Evolutionary conservation across 768 basidiomycete genomes (phyloP).

Genomic region (Naganishia kalamii): DNA sequence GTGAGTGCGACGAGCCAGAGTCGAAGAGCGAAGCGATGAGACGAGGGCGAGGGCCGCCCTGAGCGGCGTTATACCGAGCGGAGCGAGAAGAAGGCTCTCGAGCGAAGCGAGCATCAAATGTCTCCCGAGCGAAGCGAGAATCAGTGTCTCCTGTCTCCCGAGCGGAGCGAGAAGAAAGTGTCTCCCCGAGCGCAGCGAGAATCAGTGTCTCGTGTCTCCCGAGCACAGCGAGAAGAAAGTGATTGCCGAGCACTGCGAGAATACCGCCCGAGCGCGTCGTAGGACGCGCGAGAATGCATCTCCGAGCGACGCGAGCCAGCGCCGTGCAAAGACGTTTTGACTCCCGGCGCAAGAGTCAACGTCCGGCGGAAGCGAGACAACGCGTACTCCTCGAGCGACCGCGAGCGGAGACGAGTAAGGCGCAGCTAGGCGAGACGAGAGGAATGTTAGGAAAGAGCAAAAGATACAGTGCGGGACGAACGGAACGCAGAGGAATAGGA

Average conservation of each 20-base stretch:
- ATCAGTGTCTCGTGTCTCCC: no score
- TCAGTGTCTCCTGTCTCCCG: no score
- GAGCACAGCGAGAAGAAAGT: not conserved
- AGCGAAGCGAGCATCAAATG: no score
- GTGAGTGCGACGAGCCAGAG: slow-evolving; percentile 28
- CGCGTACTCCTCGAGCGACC: not conserved
- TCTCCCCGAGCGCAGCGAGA: not conserved
- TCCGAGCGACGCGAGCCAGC: no score
- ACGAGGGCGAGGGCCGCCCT: not conserved
- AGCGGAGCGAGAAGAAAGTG: not conserved
- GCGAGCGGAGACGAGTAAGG: no score
- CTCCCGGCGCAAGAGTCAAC: not conserved
- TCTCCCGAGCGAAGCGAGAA: not conserved
- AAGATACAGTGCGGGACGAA: no score
- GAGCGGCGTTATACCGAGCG: not conserved
- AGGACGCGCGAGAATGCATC: not conserved
- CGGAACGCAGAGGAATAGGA: no score
- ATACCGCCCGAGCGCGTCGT: not conserved
- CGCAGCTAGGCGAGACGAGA: no score
- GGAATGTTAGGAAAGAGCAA: no score
- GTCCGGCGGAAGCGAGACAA: not conserved
- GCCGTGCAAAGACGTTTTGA: no score
- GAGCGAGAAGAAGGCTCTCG: no score
- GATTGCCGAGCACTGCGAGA: not conserved
- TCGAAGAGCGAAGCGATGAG: not conserved